These are phyloP conservation scores for Diversispora epigaea DNA, from an alignment of 192 early-diverging fungal genomes.

Conservation along the genomic window DNA sequence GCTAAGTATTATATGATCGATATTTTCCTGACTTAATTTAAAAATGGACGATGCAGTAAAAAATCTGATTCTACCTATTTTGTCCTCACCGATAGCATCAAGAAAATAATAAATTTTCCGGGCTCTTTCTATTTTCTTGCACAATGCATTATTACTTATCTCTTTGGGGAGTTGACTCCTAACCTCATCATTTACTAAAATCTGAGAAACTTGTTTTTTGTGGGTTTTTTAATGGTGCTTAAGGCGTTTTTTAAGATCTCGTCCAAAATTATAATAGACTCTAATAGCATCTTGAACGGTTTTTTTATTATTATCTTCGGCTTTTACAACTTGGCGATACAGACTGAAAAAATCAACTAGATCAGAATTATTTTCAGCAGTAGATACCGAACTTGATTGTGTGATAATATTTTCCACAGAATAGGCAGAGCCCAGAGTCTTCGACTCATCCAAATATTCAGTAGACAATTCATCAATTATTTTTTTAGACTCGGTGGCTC, in stretches of 20 bases:
- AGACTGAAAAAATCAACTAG: background rate
- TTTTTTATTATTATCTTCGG: background rate
- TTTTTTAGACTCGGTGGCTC: too few relatives aligned
- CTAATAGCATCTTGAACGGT: conserved; percentile 1
- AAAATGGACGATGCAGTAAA: conserved; percentile 3
- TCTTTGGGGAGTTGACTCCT: background rate
- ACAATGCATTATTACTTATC: background rate
- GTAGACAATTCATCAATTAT: background rate
- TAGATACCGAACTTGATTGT: background rate
- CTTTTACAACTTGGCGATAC: background rate
- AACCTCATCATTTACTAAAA: conserved; percentile 4
- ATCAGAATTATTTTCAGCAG: background rate
- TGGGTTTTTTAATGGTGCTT: background rate
- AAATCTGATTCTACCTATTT: conserved; percentile 6
- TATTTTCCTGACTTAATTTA: conserved; percentile 19
- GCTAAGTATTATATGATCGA: conserved; percentile 7
- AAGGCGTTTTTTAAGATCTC: background rate
- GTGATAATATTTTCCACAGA: background rate
- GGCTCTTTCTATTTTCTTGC: conserved; percentile 6
- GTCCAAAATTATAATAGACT: conserved; percentile 5
- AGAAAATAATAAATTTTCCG: conserved; percentile 24
- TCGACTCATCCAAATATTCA: background rate
- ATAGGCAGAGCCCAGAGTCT: too few relatives aligned
- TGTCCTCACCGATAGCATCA: background rate
- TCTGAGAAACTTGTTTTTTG: background rate